These are phyloP conservation scores for Geotrichum bryndzae DNA, from an alignment of 1,139 yeast species.

Conservation along the genomic window DNA sequence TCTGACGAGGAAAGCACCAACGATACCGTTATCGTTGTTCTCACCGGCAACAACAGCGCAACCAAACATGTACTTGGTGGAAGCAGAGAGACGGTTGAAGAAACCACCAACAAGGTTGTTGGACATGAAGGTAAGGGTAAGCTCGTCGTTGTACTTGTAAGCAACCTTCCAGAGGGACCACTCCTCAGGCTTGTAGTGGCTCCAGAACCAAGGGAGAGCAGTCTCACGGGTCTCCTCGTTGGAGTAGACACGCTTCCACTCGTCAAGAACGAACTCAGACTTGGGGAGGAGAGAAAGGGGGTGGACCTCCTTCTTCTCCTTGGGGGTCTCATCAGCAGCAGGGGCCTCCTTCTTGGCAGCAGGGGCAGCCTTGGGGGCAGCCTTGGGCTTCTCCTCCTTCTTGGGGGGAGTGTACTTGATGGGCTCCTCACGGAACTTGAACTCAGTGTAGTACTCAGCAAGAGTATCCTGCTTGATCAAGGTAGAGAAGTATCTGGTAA, in stretches of 20 bases:
- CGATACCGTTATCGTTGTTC: constrained; percentile 96
- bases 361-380: constrained; percentile 15
- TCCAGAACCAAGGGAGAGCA: constrained; percentile 99
- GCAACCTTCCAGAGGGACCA: constrained; percentile 95
- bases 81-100: constrained; percentile 90
- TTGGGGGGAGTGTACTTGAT: constrained; percentile 24
- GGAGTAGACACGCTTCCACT: constrained; percentile 96
- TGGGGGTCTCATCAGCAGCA: constrained; percentile 38
- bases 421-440: constrained; percentile 55
- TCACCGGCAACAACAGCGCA: constrained; percentile 93
- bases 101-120: constrained; percentile 98
- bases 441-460: constrained; percentile 42
- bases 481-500: constrained; percentile 83
- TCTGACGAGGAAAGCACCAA: constrained; percentile 91
- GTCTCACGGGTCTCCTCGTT: constrained; percentile 94
- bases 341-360: constrained; percentile 35
- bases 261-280: constrained; percentile 64
- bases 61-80: constrained; percentile 93
- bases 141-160: constrained; percentile 96
- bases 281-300: constrained; percentile 84
- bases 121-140: constrained; percentile 95
- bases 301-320: constrained; percentile 71
- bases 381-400: constrained; percentile 9
- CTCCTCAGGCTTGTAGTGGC: constrained; percentile 84
- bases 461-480: constrained; percentile 54